phyloP scores from a whole-genome alignment of 495 filamentous ascomycete species.

The Evansstolkia leycettana region DNA sequence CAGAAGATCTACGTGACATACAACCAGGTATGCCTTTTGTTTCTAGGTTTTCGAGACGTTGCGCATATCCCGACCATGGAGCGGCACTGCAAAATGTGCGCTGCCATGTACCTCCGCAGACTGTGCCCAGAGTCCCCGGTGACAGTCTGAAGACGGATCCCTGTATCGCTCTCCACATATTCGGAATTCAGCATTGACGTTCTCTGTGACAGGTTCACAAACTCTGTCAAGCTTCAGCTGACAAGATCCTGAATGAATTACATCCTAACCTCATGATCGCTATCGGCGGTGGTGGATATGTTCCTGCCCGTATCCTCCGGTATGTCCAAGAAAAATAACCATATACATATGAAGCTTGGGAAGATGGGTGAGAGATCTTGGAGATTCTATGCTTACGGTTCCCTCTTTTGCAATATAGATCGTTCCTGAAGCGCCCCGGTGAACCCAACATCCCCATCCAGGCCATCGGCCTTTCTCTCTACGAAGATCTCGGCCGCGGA shows the following conservation, averaged over 20 bases:
- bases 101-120: too few species aligned
- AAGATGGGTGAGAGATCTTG: not conserved
- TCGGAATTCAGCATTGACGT: not conserved
- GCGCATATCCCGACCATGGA: not conserved
- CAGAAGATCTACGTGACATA: constrained; percentile 92
- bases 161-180: too few species aligned
- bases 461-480: constrained; percentile 94
- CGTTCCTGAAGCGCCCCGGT: constrained; percentile 86
- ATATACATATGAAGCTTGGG: not conserved
- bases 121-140: too few species aligned
- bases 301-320: constrained; percentile 92
- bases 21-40: constrained; percentile 62
- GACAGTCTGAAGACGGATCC: too few species aligned
- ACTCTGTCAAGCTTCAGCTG: constrained; percentile 77
- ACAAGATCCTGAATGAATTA: constrained; percentile 69
- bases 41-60: not conserved
- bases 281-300: constrained; percentile 95
- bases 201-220: constrained; percentile 67
- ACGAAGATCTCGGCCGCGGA: constrained; percentile 63
- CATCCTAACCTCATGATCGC: constrained; percentile 95
- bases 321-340: constrained; percentile 14
- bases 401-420: constrained; percentile 28
- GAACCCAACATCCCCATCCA: constrained; percentile 96
- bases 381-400: not conserved
- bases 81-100: too few species aligned